phyloP scores from a whole-genome alignment of 164 flowering plant species.

The Litsea cubeba region DNA sequence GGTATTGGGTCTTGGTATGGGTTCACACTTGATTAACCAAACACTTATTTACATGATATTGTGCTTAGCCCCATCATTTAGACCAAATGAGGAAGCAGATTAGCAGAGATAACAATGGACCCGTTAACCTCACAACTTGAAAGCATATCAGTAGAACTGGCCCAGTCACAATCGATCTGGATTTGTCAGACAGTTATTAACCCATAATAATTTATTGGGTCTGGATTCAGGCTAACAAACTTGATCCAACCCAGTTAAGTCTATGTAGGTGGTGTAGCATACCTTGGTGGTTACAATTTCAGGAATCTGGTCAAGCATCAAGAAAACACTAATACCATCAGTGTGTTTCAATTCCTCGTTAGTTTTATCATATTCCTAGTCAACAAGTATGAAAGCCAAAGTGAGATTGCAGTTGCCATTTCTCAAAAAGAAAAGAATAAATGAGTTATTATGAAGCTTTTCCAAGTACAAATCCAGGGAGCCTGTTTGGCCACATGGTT shows the following conservation, averaged over 20 bases:
- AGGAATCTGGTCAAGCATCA: slow-evolving; percentile 29
- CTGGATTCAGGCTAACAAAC: neutral
- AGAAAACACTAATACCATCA: slow-evolving; percentile 18
- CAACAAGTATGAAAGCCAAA: neutral
- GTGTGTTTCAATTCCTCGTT: neutral
- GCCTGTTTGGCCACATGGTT: neutral
- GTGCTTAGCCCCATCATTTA: too few species aligned
- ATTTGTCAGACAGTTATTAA: too few species aligned
- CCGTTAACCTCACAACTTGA: too few species aligned
- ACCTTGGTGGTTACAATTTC: slow-evolving; percentile 42
- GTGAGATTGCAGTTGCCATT: neutral
- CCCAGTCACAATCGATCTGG: too few species aligned
- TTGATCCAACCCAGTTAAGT: neutral
- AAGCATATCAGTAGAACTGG: too few species aligned
- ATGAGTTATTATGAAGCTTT: neutral
- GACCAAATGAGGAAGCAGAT: too few species aligned
- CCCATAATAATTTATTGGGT: too few species aligned
- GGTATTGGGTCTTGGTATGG: too few species aligned
- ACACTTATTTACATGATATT: too few species aligned
- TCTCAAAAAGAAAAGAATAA: neutral
- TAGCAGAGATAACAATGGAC: too few species aligned
- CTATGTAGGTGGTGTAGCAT: neutral
- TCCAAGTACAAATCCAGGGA: neutral
- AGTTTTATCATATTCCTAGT: slow-evolving; percentile 18
- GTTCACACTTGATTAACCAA: too few species aligned